Evolutionary conservation across 2,329 filamentous ascomycete species (phyloP).

Genomic region (Pestalotiopsis fici): DNA sequence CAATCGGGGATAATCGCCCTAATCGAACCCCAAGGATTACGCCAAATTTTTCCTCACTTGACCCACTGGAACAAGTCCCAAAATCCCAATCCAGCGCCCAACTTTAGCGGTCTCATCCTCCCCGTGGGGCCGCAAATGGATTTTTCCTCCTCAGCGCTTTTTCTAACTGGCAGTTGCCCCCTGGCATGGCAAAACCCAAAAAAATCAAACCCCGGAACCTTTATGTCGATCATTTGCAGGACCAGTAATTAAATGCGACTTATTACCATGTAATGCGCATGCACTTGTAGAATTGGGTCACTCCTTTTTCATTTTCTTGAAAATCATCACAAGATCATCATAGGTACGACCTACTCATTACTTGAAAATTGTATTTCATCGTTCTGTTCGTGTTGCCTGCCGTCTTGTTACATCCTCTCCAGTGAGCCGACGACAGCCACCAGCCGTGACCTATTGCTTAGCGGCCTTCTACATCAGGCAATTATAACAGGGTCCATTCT

Average conservation of each 20-base stretch:
- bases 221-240: background rate
- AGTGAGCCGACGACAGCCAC: background rate
- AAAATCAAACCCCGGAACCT: background rate
- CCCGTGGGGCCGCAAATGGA: background rate
- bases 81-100: background rate
- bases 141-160: background rate
- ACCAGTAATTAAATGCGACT: background rate
- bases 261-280: background rate
- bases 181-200: background rate
- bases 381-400: background rate
- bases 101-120: background rate
- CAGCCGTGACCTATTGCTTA: background rate
- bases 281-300: background rate
- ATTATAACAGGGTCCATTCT: background rate
- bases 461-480: background rate
- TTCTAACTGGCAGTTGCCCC: background rate
- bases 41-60: background rate
- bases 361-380: background rate
- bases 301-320: background rate
- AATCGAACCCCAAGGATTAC: background rate
- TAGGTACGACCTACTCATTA: background rate
- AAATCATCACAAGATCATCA: background rate
- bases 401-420: background rate
- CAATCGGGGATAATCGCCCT: background rate
- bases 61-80: background rate